These are phyloP conservation scores for Sporopachydermia lactativora DNA, from an alignment of 805 yeast species.

Conservation along the genomic window DNA sequence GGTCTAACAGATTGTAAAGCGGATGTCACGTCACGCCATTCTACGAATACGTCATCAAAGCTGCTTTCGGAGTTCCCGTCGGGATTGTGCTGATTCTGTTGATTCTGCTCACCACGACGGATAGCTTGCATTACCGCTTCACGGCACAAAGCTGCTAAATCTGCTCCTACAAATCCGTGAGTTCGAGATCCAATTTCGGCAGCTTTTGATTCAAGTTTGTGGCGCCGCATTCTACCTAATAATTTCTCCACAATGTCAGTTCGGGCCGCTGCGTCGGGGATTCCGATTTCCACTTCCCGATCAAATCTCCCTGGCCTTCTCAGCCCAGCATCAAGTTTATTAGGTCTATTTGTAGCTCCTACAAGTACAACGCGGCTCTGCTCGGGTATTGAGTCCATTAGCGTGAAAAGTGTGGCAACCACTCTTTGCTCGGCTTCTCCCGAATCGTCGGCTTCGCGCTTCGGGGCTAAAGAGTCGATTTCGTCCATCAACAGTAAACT, in stretches of 20 bases:
- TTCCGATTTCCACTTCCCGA: constrained; percentile 79
- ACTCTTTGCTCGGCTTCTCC: constrained; percentile 87
- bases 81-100: constrained; percentile 3
- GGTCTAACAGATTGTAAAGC: constrained; percentile 80
- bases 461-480: constrained; percentile 84
- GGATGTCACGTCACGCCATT: constrained; percentile 42
- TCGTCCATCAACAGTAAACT: constrained; percentile 84
- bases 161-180: constrained; percentile 98
- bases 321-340: constrained; percentile 53
- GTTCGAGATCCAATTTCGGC: constrained; percentile 56
- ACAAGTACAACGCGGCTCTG: constrained; percentile 49
- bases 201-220: constrained; percentile 43
- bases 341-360: constrained; percentile 66
- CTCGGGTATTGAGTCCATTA: constrained; percentile 67
- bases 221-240: constrained; percentile 41
- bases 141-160: constrained; percentile 71
- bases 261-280: constrained; percentile 79
- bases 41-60: constrained; percentile 33
- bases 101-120: constrained; percentile 34
- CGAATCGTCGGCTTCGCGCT: constrained; percentile 66
- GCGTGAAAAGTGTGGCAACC: constrained; percentile 73
- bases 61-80: constrained; percentile 7
- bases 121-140: constrained; percentile 83
- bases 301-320: constrained; percentile 85
- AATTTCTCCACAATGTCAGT: constrained; percentile 55